These are phyloP conservation scores for Bertia moriformis DNA, from an alignment of 2,329 filamentous ascomycete genomes.

Conservation along the genomic window DNA sequence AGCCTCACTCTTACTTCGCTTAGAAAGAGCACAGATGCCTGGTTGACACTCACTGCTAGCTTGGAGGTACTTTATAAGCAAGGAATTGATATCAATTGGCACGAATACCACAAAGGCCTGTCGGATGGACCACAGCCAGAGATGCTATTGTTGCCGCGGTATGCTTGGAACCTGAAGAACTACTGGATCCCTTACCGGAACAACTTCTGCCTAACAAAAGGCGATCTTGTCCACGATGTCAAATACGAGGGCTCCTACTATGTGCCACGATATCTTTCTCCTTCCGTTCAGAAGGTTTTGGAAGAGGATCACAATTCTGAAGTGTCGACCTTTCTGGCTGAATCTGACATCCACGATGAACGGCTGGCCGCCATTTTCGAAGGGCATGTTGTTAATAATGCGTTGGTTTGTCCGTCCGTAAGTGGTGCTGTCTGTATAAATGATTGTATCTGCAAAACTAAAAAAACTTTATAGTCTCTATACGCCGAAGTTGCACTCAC, in stretches of 20 bases:
- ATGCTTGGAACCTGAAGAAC: neutral
- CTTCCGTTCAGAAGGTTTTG: neutral
- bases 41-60: neutral
- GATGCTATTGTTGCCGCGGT: neutral
- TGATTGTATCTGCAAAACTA: no score
- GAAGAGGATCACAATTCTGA: neutral
- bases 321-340: neutral
- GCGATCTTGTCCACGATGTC: no score
- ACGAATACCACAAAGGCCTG: neutral
- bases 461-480: no score
- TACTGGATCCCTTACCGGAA: neutral
- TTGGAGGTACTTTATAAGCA: neutral
- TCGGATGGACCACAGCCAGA: neutral
- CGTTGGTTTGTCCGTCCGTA: neutral
- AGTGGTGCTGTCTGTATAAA: no score
- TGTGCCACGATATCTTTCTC: no score
- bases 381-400: neutral
- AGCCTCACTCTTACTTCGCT: neutral
- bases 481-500: no score
- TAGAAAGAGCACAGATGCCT: neutral
- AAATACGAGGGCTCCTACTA: no score
- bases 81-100: neutral
- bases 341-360: neutral
- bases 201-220: neutral
- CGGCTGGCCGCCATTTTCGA: neutral